Conservation (phyloP, 2,329 filamentous ascomycete genomes). For the Claviceps pazoutovae region DNA sequence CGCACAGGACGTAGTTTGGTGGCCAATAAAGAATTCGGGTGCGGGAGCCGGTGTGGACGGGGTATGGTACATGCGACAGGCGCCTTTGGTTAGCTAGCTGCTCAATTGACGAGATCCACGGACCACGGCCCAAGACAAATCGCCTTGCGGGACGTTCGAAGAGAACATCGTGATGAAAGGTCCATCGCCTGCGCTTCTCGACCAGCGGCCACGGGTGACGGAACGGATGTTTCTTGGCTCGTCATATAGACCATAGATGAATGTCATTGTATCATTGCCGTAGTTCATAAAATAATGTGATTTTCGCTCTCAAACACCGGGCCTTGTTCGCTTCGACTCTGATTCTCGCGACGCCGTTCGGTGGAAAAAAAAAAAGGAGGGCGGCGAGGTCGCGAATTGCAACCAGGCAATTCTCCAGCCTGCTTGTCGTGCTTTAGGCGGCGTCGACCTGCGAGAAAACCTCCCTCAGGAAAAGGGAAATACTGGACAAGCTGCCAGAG, state of each 20-base stretch:
- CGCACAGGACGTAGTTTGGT: no score
- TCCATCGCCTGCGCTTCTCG: no score
- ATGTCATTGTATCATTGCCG: conserved; percentile 79
- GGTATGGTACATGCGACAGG: no score
- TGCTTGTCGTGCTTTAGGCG: conserved; percentile 33
- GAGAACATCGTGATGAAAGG: no score
- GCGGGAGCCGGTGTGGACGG: no score
- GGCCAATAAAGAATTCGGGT: no score
- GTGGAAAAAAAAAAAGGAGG: no score
- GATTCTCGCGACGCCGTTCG: conserved; percentile 25
- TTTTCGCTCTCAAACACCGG: conserved; percentile 54
- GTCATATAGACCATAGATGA: conserved; percentile 82
- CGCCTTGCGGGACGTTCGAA: no score
- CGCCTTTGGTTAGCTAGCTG: no score
- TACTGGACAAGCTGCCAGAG: conserved; percentile 19
- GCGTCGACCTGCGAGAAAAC: conserved; percentile 38
- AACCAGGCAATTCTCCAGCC: conserved; percentile 32
- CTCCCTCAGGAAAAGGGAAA: conserved; percentile 24
- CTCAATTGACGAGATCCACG: no score
- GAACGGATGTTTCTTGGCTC: conserved; percentile 48
- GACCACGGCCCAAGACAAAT: no score
- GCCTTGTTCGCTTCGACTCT: conserved; percentile 36
- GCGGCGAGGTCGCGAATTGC: conserved; percentile 25
- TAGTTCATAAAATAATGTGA: conserved; percentile 87
- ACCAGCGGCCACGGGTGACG: no score